Base-by-base conservation (phyloP, 2,329 filamentous ascomycete species). In the Microcyclosporella mali region DNA sequence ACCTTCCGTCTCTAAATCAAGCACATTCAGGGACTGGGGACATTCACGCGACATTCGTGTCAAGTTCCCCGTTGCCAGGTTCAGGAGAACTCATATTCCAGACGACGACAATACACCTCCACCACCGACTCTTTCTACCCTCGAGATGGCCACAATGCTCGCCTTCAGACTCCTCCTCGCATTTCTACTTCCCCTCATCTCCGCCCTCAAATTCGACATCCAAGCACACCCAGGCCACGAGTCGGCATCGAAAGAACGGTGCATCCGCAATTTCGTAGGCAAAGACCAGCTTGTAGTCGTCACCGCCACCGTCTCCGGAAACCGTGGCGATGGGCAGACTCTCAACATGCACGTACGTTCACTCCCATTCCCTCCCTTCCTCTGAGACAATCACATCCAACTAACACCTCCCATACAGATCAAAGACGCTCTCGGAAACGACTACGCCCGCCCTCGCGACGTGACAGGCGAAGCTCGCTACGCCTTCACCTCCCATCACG, bases 271-370 rank as follows among this genome's bases (percentile, higher is more conserved):
- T 73, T 98, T 95, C 67, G 89, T 95, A 54, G 78, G 80, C 49
- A 85, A 81, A 69, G 88, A 95, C 63, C 94, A 92, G 52, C 73
- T 98, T 53, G 92, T 98, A 32, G 90, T 97, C 27, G 90, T 98
- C 40, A 97, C 90, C 44, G 86, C 89, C 42, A 95, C 81, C 46
- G 77, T 95, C 43, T 80, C 83, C 64, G 92, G 92, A n/a, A 71
- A 71, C 55, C 86, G 84, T 69, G 90, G 88, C 45, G 92, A 98
- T 73, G 92, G 92, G 40, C 89, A 94, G 80, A 71, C 79, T 57
- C 80, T 97, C 52, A 94, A 97, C 67, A 92, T 98, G 77, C 84
- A 94, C 70, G 90, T 95, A 73, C 52, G 79, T 77, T 9, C 7
- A 29, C 15, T 25, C 15, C 11, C 31, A 18, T 15, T 14, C 21